phyloP scores from a whole-genome alignment of 2,329 filamentous ascomycete species.

The Arachnomyces sp. region DNA sequence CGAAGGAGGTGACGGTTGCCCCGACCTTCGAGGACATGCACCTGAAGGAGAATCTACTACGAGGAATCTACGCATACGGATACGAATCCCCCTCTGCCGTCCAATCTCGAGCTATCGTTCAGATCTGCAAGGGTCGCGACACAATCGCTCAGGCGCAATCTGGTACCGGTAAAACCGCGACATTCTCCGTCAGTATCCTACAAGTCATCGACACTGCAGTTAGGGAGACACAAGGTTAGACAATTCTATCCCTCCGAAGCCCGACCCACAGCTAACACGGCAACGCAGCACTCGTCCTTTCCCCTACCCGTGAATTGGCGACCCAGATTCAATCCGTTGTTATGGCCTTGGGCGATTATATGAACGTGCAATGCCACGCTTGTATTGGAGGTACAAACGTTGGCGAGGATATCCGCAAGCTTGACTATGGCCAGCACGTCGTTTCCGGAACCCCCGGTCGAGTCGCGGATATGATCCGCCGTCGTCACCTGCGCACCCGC shows the following conservation, averaged over 20 bases:
- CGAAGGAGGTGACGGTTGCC: constrained; percentile 89
- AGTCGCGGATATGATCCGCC: constrained; percentile 76
- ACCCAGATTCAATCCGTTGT: constrained; percentile 98
- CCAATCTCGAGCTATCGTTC: constrained; percentile 94
- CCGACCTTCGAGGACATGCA: constrained; percentile 95
- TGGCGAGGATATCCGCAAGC: constrained; percentile 92
- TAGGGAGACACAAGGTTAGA: constrained; percentile 70
- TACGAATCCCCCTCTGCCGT: constrained; percentile 98
- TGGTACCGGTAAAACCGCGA: constrained; percentile 92
- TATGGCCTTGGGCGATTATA: constrained; percentile 99
- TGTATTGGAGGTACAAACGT: constrained; percentile 98
- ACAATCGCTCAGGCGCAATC: constrained; percentile 98
- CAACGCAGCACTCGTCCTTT: constrained; percentile 69
- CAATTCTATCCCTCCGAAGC: not conserved
- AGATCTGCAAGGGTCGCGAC: constrained; percentile 97
- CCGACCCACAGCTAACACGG: not conserved
- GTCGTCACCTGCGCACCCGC: constrained; percentile 62
- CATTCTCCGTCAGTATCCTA: constrained; percentile 91
- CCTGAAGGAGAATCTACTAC: constrained; percentile 91
- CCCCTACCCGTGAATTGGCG: constrained; percentile 89
- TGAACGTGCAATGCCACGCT: constrained; percentile 98
- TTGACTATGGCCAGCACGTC: constrained; percentile 95
- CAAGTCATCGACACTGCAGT: constrained; percentile 92
- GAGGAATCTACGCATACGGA: constrained; percentile 95
- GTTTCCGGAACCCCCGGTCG: constrained; percentile 96